Percentiles rank a stretch among this genome's conserved stretches.
Evolutionary conservation across 306 rosid species (phyloP).

Genomic region (Benincasa hispida): DNA sequence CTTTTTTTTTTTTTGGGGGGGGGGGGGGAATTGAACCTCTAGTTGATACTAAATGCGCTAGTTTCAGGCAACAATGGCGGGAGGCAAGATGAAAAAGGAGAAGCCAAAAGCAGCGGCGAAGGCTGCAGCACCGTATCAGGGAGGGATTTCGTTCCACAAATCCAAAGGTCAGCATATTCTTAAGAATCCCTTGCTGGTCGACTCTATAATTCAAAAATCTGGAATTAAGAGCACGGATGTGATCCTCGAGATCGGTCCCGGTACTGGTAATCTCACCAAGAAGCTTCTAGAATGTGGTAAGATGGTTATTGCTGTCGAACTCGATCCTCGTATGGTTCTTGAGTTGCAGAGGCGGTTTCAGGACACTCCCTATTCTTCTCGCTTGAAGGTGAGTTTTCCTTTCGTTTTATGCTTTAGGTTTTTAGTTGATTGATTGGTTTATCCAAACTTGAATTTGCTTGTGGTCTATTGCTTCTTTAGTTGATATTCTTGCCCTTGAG

Average conservation of each 20-base stretch:
- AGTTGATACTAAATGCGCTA: no score
- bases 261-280: conserved; percentile 53
- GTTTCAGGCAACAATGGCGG: conserved; percentile 25
- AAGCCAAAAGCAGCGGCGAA: conserved; percentile 17
- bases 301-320: conserved; percentile 66
- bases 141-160: conserved; percentile 46
- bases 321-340: conserved; percentile 92
- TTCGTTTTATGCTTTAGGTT: neutral
- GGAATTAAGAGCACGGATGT: conserved; percentile 41
- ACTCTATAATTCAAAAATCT: conserved; percentile 37
- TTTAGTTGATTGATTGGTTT: neutral
- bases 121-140: conserved; percentile 30
- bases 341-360: conserved; percentile 70
- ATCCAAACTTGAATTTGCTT: neutral
- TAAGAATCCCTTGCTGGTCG: conserved; percentile 37
- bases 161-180: conserved; percentile 55
- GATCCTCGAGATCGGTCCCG: conserved; percentile 50
- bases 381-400: conserved; percentile 36
- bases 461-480: neutral
- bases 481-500: neutral
- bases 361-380: conserved; percentile 52
- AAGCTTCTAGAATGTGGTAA: conserved; percentile 57
- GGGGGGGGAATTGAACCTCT: no score
- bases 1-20: no score
- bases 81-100: conserved; percentile 41